These are phyloP conservation scores for Phanerochaete sordida DNA, from an alignment of 768 basidiomycete species.

Conservation along the genomic window DNA sequence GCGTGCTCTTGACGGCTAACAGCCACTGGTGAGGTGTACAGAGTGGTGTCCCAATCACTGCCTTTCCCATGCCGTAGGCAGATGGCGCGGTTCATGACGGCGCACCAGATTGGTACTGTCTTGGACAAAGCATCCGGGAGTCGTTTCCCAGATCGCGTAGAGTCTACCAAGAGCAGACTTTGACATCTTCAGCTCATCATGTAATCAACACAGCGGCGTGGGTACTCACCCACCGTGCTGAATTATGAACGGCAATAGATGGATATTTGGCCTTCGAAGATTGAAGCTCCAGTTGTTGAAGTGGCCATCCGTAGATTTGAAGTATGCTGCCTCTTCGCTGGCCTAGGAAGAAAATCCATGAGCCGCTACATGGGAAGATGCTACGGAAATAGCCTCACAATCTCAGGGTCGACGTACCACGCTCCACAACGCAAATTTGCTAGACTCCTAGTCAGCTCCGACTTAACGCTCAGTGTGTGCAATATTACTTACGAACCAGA, in stretches of 20 bases:
- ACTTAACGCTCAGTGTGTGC: neutral
- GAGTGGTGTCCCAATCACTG: slow-evolving; percentile 45
- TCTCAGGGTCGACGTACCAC: slow-evolving; percentile 82
- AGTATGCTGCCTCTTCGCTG: slow-evolving; percentile 58
- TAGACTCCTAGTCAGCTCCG: slow-evolving; percentile 22
- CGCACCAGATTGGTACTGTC: slow-evolving; percentile 10
- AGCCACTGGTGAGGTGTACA: slow-evolving; percentile 69
- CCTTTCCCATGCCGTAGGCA: slow-evolving; percentile 24
- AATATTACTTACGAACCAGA: slow-evolving; percentile 45
- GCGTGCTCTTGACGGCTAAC: slow-evolving; percentile 75
- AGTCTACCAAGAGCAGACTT: slow-evolving; percentile 86
- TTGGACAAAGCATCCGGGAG: slow-evolving; percentile 94
- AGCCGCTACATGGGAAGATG: neutral
- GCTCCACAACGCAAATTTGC: slow-evolving; percentile 93
- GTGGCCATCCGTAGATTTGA: slow-evolving; percentile 92
- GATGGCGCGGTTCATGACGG: slow-evolving; percentile 53
- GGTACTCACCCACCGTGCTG: slow-evolving; percentile 51
- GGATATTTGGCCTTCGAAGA: slow-evolving; percentile 79
- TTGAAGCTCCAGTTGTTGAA: slow-evolving; percentile 84
- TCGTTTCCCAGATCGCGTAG: slow-evolving; percentile 88
- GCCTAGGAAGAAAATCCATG: slow-evolving; percentile 14
- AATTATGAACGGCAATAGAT: slow-evolving; percentile 58
- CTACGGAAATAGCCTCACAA: slow-evolving; percentile 36
- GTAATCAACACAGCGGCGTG: slow-evolving; percentile 3
- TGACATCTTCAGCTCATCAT: neutral